Base-by-base conservation (phyloP, 768 basidiomycete genomes). In the Rhodotorula graminis region DNA sequence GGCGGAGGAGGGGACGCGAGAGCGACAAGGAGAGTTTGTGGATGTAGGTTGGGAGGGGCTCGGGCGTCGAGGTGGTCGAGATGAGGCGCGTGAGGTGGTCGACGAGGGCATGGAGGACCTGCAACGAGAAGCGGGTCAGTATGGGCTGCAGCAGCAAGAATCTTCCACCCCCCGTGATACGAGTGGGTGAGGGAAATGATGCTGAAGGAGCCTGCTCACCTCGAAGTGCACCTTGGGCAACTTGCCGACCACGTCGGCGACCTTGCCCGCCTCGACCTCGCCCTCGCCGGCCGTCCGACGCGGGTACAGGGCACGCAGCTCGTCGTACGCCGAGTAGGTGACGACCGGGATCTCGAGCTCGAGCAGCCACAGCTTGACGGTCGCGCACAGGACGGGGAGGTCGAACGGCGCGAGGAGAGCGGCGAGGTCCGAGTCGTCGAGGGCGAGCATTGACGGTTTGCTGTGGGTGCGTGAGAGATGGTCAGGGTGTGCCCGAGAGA, bases 311-410 rank as follows among this genome's bases (percentile, higher is more conserved):
- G 87, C 88, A 66, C 91, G 86, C 72, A 94, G 84, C 44, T 96
- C 93, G 56, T 94, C 92, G 90, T 93, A 98, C 58, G 89, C 87
- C 77, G 94, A 92, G 84, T 89, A 95, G 60, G 90, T 82, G 33
- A 87, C 85, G 19, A 96, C 80, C 40, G 95, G 93, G 15, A 92
- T 91, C 78, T 92, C 88, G 40, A 98, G 85, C 80, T 98, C 94
- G n/a, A 96, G 84, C 33, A 88, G 80, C 91, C 92, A 97, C 23
- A 98, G 82, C 82, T 94, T 97, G 78, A 94, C 81, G 23, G 88
- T 84, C 66, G 88, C 88, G 4, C 94, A 93, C 44, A 95, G 85
- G 29, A 95, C 88, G 25, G 94, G 92, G 0, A 89, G 85, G 77
- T 97, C 92, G 79, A 90, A 92, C 74, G 88, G 88, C 40, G 84